phyloP scores from a whole-genome alignment of 2,329 filamentous ascomycete genomes.

The Fusarium compactum region DNA sequence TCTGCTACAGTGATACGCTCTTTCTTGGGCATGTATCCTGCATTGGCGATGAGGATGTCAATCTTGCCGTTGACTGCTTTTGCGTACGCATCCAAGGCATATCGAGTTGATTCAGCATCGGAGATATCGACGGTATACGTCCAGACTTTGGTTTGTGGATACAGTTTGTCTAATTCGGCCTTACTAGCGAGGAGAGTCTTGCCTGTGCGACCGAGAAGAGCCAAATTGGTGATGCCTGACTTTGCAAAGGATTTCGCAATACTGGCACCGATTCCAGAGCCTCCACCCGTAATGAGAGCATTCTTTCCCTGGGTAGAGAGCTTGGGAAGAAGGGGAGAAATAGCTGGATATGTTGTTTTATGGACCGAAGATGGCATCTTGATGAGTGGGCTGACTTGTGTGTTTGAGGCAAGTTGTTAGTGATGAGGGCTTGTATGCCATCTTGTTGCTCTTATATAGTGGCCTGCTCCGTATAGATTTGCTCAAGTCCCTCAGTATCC shows the following conservation, averaged over 20 bases:
- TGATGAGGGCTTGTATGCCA: neutral
- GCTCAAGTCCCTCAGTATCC: too few relatives aligned
- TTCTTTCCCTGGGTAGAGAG: conserved; percentile 57
- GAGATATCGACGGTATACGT: conserved; percentile 52
- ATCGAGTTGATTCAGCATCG: conserved; percentile 31
- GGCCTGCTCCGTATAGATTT: neutral
- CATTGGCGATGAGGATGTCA: conserved; percentile 54
- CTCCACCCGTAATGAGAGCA: conserved; percentile 74
- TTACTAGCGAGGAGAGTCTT: conserved; percentile 49
- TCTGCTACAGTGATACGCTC: conserved; percentile 31
- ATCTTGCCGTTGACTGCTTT: conserved; percentile 48
- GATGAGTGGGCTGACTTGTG: too few relatives aligned
- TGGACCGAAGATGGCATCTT: conserved; percentile 37
- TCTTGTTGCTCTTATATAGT: neutral
- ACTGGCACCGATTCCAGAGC: conserved; percentile 71
- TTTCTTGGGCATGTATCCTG: conserved; percentile 41
- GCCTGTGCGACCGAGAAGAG: conserved; percentile 56
- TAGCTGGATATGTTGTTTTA: conserved; percentile 47
- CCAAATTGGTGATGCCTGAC: conserved; percentile 55
- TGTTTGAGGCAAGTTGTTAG: neutral
- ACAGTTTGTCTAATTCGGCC: conserved; percentile 56
- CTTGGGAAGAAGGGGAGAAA: conserved; percentile 51
- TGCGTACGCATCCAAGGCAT: conserved; percentile 35
- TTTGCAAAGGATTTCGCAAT: conserved; percentile 68
- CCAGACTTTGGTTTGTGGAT: conserved; percentile 64